Base-by-base conservation (phyloP, 495 filamentous ascomycete genomes). In the Pyrenopolyporus hunteri region DNA sequence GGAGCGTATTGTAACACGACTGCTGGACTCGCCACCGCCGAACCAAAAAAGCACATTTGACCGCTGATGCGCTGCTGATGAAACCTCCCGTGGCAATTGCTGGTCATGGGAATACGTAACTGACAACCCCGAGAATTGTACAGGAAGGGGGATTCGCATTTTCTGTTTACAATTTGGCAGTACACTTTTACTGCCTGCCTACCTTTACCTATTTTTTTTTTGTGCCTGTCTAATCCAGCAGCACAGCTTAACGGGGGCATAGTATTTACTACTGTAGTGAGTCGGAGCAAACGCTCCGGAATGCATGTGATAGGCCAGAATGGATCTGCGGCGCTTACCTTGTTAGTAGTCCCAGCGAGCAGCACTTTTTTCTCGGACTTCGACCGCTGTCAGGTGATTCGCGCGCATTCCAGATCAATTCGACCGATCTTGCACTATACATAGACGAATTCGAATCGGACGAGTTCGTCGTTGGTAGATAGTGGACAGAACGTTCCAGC, bases 201-300 rank as follows among this genome's bases (percentile, higher is more conserved):
- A 42, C 50, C 49, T 44, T 63, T 55, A 55, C 39, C 54, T 61
- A 68, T 71, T 64, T 59, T 68, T 71, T 64, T 59, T 68, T 64
- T 44, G 65, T 60, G 57, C 61, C 47, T 51, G 35, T 69, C 52
- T 63, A 70, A 63, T 59, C 62, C 43, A 57, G 50, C 64, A 61
- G 35, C n/a, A 65, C 49, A 59, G 31, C 56, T 45, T 67, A 59
- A 70, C 67, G 61, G 70, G 64, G 69, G 63, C 65, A 57, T 51
- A 26, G 17, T 42, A 17, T 3, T 22, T 55, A 26, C 65, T 59
- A 17, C 42, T 68, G 49, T 61, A 28, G 59, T 58, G 57, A 45
- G 14, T 70, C 73, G 73, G 73, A 76, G 72, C 69, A 70, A 65
- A 65, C 44, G 67, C 72, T 76, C 73, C 73, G 2, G 53, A 17